These are phyloP conservation scores for Fistulina hepatica DNA, from an alignment of 1,284 basidiomycete species.

Conservation along the genomic window DNA sequence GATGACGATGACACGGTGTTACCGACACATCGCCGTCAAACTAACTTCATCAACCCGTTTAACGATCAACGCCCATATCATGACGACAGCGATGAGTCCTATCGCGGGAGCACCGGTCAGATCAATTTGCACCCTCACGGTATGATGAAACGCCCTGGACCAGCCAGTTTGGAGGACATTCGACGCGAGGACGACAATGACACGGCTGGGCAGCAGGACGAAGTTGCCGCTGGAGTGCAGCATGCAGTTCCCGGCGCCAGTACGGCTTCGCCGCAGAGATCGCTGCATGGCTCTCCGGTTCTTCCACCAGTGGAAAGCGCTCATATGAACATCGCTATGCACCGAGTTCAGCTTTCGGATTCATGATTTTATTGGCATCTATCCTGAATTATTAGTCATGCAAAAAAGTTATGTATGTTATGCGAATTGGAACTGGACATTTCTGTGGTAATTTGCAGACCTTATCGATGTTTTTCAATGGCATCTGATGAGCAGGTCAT, in stretches of 20 bases:
- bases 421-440: no score
- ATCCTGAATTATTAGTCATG: no score
- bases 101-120: conserved; percentile 6
- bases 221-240: neutral
- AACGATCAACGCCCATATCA: neutral
- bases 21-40: conserved; percentile 3
- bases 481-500: no score
- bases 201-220: neutral
- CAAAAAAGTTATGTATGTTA: no score
- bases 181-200: conserved; percentile 25
- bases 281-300: no score
- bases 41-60: neutral
- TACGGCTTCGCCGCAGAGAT: no score
- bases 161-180: conserved; percentile 23
- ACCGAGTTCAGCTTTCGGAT: no score
- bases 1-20: conserved; percentile 16
- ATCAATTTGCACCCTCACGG: conserved; percentile 25
- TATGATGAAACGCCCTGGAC: conserved; percentile 28
- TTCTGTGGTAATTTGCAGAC: no score
- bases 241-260: conserved; percentile 27
- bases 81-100: neutral
- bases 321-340: no score
- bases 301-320: no score
- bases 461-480: no score
- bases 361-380: no score